Percentiles rank a stretch among this genome's conserved stretches.
Conservation (phyloP, 495 filamentous ascomycete genomes). For the Neurospora sp. region DNA sequence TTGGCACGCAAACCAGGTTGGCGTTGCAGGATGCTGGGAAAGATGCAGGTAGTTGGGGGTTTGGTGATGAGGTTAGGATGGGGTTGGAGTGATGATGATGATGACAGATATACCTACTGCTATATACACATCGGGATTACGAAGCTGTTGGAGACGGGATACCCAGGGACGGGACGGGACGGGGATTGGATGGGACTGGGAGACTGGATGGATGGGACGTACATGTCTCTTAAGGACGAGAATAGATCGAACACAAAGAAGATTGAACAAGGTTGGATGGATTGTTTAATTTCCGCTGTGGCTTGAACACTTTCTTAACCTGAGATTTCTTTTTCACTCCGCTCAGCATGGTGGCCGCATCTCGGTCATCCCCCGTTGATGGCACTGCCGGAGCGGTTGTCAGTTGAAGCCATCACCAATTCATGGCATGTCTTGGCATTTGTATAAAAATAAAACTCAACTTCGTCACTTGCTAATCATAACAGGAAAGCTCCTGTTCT, state of each 20-base stretch:
- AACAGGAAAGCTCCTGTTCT: not conserved
- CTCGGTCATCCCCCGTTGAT: not conserved
- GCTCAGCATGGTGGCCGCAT: too few species aligned
- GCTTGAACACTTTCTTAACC: too few species aligned
- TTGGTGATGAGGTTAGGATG: constrained; percentile 32
- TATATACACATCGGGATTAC: not conserved
- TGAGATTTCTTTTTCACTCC: too few species aligned
- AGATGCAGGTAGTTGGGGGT: constrained; percentile 22
- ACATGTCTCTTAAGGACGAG: not conserved
- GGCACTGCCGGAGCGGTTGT: not conserved
- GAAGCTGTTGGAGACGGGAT: not conserved
- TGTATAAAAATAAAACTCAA: not conserved
- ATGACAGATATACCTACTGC: not conserved
- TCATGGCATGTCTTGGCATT: not conserved
- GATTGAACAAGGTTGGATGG: not conserved
- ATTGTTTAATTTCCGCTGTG: too few species aligned
- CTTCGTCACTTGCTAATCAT: not conserved
- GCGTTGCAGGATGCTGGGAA: constrained; percentile 22
- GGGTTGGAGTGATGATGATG: constrained; percentile 19
- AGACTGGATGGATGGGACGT: not conserved
- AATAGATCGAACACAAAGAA: not conserved
- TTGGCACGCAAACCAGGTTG: constrained; percentile 17
- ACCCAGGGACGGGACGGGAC: not conserved
- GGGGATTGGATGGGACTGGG: not conserved
- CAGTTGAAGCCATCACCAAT: not conserved